Percentiles rank a stretch among this genome's conserved stretches.
phyloP scores from a whole-genome alignment of 768 basidiomycete species.

The Tricholoma terreum region DNA sequence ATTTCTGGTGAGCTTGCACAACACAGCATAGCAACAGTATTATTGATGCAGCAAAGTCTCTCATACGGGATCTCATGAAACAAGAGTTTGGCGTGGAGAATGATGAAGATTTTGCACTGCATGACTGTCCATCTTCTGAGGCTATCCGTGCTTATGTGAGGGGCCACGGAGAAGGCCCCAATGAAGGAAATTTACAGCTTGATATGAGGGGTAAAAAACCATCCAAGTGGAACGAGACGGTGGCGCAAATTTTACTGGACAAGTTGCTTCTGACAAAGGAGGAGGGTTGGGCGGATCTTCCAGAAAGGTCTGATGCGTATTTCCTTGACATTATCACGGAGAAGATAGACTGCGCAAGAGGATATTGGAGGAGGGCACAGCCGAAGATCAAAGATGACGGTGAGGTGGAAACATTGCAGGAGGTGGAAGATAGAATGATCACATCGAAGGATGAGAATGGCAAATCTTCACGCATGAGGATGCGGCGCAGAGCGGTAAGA shows the following conservation, averaged over 20 bases:
- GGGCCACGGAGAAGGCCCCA: constrained; percentile 3
- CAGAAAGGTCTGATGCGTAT: constrained; percentile 7
- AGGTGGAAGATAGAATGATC: constrained; percentile 10
- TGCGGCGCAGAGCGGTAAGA: neutral
- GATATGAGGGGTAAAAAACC: constrained; percentile 10
- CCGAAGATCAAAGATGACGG: constrained; percentile 11
- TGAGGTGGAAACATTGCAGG: constrained; percentile 7
- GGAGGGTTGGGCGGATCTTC: constrained; percentile 1
- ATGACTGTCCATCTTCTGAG: neutral
- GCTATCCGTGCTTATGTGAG: neutral
- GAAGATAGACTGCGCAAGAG: constrained; percentile 4
- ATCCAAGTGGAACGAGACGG: constrained; percentile 9
- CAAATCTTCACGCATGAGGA: neutral
- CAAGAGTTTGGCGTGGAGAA: neutral
- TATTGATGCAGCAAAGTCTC: neutral
- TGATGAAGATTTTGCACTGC: neutral
- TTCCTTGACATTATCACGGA: constrained; percentile 6
- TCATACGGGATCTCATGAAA: neutral
- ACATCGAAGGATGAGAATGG: constrained; percentile 1
- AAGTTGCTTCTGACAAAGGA: constrained; percentile 1
- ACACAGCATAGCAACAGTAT: neutral
- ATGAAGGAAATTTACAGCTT: constrained; percentile 5
- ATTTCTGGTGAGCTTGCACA: neutral
- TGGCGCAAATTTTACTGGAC: constrained; percentile 6
- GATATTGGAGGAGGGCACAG: constrained; percentile 9